Evolutionary conservation across 2,329 filamentous ascomycete genomes (phyloP).

Genomic region (Exophiala dermatitidis): DNA sequence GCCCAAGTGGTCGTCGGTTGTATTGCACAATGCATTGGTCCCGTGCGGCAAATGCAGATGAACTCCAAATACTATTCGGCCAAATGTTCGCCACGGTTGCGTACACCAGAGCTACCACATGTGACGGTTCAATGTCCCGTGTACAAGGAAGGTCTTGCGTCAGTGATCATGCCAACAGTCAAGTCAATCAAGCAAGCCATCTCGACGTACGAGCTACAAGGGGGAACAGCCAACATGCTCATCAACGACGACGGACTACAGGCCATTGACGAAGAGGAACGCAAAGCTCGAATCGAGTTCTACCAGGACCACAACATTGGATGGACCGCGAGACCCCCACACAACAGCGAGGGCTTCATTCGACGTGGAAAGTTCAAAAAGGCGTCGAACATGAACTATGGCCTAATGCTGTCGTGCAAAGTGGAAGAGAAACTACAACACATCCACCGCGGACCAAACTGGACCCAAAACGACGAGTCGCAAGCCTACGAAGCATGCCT

Average conservation of each 20-base stretch:
- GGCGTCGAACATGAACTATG: slow-evolving; percentile 70
- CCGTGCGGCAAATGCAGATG: slow-evolving; percentile 38
- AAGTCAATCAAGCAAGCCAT: slow-evolving; percentile 52
- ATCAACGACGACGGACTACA: slow-evolving; percentile 38
- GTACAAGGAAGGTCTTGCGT: slow-evolving; percentile 72
- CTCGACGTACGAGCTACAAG: slow-evolving; percentile 51
- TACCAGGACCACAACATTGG: slow-evolving; percentile 47
- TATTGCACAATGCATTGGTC: slow-evolving; percentile 39
- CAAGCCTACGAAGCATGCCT: slow-evolving; percentile 45
- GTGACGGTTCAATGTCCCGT: slow-evolving; percentile 78
- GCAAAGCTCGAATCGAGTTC: slow-evolving; percentile 39
- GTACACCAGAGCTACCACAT: slow-evolving; percentile 37
- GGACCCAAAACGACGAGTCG: slow-evolving; percentile 34
- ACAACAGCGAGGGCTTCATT: slow-evolving; percentile 41
- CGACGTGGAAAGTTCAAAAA: slow-evolving; percentile 64
- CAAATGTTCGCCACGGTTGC: slow-evolving; percentile 32
- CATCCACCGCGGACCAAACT: slow-evolving; percentile 15
- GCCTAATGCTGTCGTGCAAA: slow-evolving; percentile 53
- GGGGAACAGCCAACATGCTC: slow-evolving; percentile 34
- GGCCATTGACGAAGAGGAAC: slow-evolving; percentile 37
- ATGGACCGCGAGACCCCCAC: slow-evolving; percentile 46
- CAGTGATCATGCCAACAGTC: slow-evolving; percentile 56
- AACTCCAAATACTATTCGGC: slow-evolving; percentile 45
- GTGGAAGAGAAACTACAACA: slow-evolving; percentile 52
- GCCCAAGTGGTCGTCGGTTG: slow-evolving; percentile 41